phyloP scores from a whole-genome alignment of 129 eudicot genomes.

The Flaveria ramosissima region DNA sequence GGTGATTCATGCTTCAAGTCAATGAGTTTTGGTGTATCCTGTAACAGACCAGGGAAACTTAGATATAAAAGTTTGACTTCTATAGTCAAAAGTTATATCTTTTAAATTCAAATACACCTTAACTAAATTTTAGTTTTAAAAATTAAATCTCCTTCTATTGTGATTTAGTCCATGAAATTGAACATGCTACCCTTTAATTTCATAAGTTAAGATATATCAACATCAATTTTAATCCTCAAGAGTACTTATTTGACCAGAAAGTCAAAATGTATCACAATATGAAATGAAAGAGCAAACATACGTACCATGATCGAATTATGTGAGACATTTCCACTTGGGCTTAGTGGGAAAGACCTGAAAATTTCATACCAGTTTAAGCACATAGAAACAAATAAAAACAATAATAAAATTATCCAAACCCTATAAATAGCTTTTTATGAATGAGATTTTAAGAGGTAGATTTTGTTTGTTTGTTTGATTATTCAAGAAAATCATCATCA shows the following conservation, averaged over 20 bases:
- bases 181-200: neutral
- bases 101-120: neutral
- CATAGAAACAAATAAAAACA: neutral
- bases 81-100: constrained; percentile 3
- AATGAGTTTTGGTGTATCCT: constrained; percentile 56
- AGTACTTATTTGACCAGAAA: neutral
- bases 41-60: constrained; percentile 14
- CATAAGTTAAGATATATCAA: neutral
- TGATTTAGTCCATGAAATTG: neutral
- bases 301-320: constrained; percentile 34
- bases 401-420: neutral
- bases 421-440: no score
- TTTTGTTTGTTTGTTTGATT: no score
- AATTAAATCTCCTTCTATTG: neutral
- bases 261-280: constrained; percentile 3
- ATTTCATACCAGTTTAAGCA: neutral
- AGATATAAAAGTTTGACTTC: constrained; percentile 4
- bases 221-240: neutral
- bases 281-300: constrained; percentile 4
- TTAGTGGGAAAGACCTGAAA: constrained; percentile 40
- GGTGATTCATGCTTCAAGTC: constrained; percentile 61
- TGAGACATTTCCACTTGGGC: constrained; percentile 39
- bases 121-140: neutral
- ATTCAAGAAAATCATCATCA: constrained; percentile 13
- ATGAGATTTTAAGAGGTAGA: no score